Percentiles rank a stretch among this genome's conserved stretches.
Evolutionary conservation across 768 basidiomycete species (phyloP).

Genomic region (Rhodocollybia butyracea): DNA sequence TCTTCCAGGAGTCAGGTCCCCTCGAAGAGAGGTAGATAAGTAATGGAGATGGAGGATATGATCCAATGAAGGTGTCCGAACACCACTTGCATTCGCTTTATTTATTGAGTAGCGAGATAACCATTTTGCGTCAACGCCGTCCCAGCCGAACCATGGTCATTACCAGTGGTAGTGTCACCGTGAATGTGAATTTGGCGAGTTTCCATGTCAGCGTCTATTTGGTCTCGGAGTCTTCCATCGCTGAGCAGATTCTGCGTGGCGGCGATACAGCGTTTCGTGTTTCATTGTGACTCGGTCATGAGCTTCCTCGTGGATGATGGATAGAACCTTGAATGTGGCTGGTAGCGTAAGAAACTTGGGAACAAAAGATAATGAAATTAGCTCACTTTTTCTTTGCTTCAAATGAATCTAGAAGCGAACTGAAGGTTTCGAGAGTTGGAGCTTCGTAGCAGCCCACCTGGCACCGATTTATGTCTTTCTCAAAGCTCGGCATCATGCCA

Average conservation of each 20-base stretch:
- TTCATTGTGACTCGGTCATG: constrained; percentile 94
- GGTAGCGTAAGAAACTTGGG: constrained; percentile 44
- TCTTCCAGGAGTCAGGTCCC: constrained; percentile 53
- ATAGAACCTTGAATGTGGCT: constrained; percentile 86
- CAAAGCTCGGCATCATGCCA: constrained; percentile 95
- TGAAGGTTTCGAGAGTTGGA: constrained; percentile 63
- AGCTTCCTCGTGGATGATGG: constrained; percentile 93
- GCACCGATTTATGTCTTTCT: constrained; percentile 90
- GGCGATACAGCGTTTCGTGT: constrained; percentile 87
- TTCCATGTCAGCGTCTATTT: constrained; percentile 87
- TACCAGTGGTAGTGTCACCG: constrained; percentile 52
- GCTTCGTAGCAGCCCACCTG: constrained; percentile 48
- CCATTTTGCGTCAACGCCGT: constrained; percentile 50
- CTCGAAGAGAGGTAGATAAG: constrained; percentile 50
- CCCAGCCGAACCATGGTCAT: constrained; percentile 74
- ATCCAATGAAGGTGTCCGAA: constrained; percentile 51
- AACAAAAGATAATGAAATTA: constrained; percentile 10
- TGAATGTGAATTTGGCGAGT: constrained; percentile 53
- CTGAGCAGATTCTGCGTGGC: constrained; percentile 85
- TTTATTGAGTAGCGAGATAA: constrained; percentile 47
- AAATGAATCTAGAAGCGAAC: constrained; percentile 67
- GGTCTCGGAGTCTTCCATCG: constrained; percentile 82
- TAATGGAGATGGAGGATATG: constrained; percentile 60
- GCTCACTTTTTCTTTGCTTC: constrained; percentile 89
- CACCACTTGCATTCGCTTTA: constrained; percentile 28